These are phyloP conservation scores for Pistacia vera DNA, from an alignment of 345 rosid genomes.

Conservation along the genomic window DNA sequence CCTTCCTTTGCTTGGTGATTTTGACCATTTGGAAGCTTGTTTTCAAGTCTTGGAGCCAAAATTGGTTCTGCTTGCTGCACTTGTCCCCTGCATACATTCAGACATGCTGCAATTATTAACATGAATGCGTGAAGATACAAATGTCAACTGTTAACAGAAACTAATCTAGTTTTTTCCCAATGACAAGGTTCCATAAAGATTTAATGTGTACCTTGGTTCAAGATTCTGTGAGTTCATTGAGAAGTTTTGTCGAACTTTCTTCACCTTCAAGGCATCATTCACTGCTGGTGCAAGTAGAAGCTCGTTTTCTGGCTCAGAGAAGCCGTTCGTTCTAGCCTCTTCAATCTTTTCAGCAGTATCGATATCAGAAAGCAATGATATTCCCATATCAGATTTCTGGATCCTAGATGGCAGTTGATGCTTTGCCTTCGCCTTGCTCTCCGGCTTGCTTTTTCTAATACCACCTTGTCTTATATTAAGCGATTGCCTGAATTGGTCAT, in stretches of 20 bases:
- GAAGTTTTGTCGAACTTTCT: conserved; percentile 52
- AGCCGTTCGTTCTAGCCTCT: conserved; percentile 61
- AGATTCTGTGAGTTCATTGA: conserved; percentile 53
- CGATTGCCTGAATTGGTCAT: conserved; percentile 76
- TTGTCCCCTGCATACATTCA: conserved; percentile 43
- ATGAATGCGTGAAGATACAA: not conserved
- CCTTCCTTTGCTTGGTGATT: conserved; percentile 47
- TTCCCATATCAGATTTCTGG: conserved; percentile 55
- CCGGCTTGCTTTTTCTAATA: conserved; percentile 61
- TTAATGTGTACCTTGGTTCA: conserved; percentile 59
- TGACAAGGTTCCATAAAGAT: not conserved
- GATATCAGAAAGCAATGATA: conserved; percentile 44
- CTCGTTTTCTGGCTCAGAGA: conserved; percentile 76
- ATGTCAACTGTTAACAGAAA: not conserved
- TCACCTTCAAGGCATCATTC: conserved; percentile 38
- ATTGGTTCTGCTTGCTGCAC: conserved; percentile 47
- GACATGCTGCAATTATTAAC: not conserved
- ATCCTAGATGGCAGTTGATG: conserved; percentile 57
- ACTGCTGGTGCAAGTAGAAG: conserved; percentile 42
- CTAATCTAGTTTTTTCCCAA: not conserved
- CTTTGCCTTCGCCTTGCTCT: conserved; percentile 64
- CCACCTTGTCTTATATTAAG: conserved; percentile 84
- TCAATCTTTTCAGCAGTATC: conserved; percentile 56
- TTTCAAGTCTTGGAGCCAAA: conserved; percentile 42
- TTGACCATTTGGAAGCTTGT: conserved; percentile 40